Evolutionary conservation across 805 yeast species (phyloP).

Genomic region (Saturnispora dispora): DNA sequence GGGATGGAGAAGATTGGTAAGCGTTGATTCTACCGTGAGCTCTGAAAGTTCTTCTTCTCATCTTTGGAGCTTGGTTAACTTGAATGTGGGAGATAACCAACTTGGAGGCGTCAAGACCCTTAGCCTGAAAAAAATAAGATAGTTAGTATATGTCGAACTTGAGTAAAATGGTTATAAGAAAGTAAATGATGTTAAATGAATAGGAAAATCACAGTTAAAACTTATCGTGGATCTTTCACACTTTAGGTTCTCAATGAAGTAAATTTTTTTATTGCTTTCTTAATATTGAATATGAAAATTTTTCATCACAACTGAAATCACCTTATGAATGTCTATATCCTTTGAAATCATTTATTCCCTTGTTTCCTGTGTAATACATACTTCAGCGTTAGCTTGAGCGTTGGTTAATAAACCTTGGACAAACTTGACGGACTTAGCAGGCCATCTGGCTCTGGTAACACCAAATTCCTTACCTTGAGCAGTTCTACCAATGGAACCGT

Average conservation of each 20-base stretch:
- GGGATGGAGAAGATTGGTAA: constrained; percentile 98
- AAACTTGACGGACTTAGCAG: constrained; percentile 95
- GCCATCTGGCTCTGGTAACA: constrained; percentile 99
- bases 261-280: too few relatives aligned
- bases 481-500: constrained; percentile 95
- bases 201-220: too few relatives aligned
- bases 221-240: too few relatives aligned
- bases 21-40: constrained; percentile 99
- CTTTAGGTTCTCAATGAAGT: too few relatives aligned
- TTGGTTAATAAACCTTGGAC: constrained; percentile 89
- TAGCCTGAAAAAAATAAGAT: constrained; percentile 38
- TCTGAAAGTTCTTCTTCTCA: constrained; percentile 99
- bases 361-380: constrained; percentile 25
- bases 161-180: too few relatives aligned
- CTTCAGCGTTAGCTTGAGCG: constrained; percentile 98
- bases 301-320: neutral
- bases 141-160: constrained; percentile 13
- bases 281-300: neutral
- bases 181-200: too few relatives aligned
- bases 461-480: constrained; percentile 99
- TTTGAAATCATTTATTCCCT: neutral
- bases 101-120: constrained; percentile 94
- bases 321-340: neutral
- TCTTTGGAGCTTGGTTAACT: constrained; percentile 99
- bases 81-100: constrained; percentile 96